Evolutionary conservation across 164 flowering plant species (phyloP).

Genomic region (Vitis riparia): DNA sequence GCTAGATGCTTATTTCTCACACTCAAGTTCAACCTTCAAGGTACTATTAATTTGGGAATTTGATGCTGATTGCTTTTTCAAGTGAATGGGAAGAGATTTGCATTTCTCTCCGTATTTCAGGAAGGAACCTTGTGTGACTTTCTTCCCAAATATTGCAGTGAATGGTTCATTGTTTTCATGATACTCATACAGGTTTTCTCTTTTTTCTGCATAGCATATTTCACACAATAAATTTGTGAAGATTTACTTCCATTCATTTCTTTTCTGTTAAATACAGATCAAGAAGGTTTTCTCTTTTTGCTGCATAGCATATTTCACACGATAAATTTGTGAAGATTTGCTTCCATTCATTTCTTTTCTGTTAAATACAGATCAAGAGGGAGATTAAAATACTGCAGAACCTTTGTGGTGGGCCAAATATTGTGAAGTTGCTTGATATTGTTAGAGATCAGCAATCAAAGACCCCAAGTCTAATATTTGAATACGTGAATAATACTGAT

Average conservation of each 20-base stretch:
- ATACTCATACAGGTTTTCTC: not conserved
- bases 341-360: conserved; percentile 1
- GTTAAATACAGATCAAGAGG: conserved; percentile 80
- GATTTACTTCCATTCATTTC: not conserved
- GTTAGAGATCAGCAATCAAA: conserved; percentile 99
- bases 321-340: conserved; percentile 1
- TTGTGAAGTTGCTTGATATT: conserved; percentile 94
- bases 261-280: conserved; percentile 54
- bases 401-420: conserved; percentile 96
- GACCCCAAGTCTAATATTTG: conserved; percentile 96
- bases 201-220: too few species aligned
- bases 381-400: conserved; percentile 95
- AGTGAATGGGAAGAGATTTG: too few species aligned
- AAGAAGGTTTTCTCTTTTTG: conserved; percentile 50
- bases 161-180: not conserved
- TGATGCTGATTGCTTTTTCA: too few species aligned
- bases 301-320: too few species aligned
- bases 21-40: too few species aligned
- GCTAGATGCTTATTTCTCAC: too few species aligned
- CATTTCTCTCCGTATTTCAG: too few species aligned
- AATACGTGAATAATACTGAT: conserved; percentile 93
- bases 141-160: too few species aligned
- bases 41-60: too few species aligned
- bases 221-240: not conserved
- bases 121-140: too few species aligned